Percentiles rank a stretch among this genome's conserved stretches.
Conservation (phyloP, 306 rosid species). For the Medicago arabica region DNA sequence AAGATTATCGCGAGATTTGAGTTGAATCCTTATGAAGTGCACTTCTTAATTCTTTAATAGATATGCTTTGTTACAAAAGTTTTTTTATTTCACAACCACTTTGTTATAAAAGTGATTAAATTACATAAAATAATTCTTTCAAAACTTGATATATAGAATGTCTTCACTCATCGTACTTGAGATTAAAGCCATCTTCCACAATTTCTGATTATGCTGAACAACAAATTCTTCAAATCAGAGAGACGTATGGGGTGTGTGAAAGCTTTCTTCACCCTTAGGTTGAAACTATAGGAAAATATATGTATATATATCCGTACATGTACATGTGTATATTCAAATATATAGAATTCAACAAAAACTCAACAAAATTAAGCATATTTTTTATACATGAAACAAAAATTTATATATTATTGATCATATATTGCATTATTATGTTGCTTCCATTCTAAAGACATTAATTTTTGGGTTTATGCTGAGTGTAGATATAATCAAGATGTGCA, state of each 20-base stretch:
- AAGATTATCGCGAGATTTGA: no score
- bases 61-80: no score
- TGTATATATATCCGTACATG: neutral
- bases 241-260: neutral
- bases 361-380: slow-evolving; percentile 3
- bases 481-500: slow-evolving; percentile 83
- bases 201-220: neutral
- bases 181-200: neutral
- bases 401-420: slow-evolving; percentile 15
- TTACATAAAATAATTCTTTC: no score
- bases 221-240: neutral
- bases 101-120: no score
- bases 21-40: no score
- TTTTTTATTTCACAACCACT: no score
- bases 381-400: neutral
- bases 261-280: neutral
- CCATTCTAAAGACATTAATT: neutral
- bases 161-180: no score
- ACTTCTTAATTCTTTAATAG: no score
- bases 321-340: neutral
- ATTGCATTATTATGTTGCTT: neutral
- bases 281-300: neutral
- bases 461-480: slow-evolving; percentile 62
- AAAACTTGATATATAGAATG: no score
- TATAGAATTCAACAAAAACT: neutral